Percentiles rank a stretch among this genome's conserved stretches.
Evolutionary conservation across 768 basidiomycete genomes (phyloP).

Genomic region (Hypsizygus marmoreus): DNA sequence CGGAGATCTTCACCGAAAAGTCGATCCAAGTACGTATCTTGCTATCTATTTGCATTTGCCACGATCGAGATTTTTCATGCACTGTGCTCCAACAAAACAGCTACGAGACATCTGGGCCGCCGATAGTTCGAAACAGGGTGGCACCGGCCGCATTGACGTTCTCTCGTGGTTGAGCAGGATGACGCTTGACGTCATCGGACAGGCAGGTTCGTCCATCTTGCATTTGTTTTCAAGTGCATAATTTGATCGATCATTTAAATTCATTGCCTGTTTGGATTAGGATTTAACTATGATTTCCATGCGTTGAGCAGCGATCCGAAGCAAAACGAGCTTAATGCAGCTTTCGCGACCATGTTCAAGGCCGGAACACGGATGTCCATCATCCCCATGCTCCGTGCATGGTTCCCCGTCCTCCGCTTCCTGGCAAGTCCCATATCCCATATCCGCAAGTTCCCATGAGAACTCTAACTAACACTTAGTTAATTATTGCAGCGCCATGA

Average conservation of each 20-base stretch:
- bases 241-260: constrained; percentile 11
- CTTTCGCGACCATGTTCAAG: constrained; percentile 47
- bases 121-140: constrained; percentile 30
- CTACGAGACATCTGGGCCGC: constrained; percentile 48
- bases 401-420: constrained; percentile 33
- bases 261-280: constrained; percentile 33
- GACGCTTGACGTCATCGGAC: constrained; percentile 78
- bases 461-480: too few relatives aligned
- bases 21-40: constrained; percentile 46
- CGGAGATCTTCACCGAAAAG: constrained; percentile 58
- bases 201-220: constrained; percentile 48
- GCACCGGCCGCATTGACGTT: constrained; percentile 49
- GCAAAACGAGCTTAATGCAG: constrained; percentile 46
- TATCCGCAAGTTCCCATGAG: neutral
- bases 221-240: constrained; percentile 29
- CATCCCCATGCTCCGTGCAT: constrained; percentile 26
- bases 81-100: constrained; percentile 22
- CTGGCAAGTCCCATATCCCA: constrained; percentile 28
- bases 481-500: constrained; percentile 15
- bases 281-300: constrained; percentile 30
- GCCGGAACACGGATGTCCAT: constrained; percentile 35
- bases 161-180: constrained; percentile 65
- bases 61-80: neutral
- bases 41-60: too few relatives aligned
- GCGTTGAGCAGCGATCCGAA: constrained; percentile 21